phyloP scores from a whole-genome alignment of 768 basidiomycete genomes.

The Trametes coccinea region DNA sequence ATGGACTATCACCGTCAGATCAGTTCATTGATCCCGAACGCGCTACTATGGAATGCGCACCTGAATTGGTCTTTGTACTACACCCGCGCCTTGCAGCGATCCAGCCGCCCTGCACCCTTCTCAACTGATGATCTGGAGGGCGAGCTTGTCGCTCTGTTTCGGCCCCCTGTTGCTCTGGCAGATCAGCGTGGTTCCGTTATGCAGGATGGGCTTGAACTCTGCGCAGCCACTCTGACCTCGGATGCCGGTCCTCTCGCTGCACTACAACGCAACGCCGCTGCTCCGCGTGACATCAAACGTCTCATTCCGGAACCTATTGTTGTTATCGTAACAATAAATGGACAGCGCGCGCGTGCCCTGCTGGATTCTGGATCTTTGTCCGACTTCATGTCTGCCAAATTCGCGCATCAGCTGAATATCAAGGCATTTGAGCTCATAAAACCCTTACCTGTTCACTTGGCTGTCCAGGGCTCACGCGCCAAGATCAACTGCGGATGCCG shows the following conservation, averaged over 20 bases:
- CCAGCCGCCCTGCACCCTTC: too few relatives aligned
- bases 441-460: constrained; percentile 32
- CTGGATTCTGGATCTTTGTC: constrained; percentile 32
- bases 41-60: too few relatives aligned
- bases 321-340: constrained; percentile 21
- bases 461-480: constrained; percentile 32
- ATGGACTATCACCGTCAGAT: too few relatives aligned
- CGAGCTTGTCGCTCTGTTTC: background rate
- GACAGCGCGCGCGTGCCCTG: constrained; percentile 17
- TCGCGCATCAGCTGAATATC: constrained; percentile 32
- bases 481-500: constrained; percentile 26
- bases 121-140: background rate
- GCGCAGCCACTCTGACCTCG: too few relatives aligned
- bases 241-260: background rate
- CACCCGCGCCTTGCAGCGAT: too few relatives aligned
- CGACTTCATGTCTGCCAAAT: constrained; percentile 34
- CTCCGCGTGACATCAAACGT: constrained; percentile 2
- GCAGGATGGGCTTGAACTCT: too few relatives aligned
- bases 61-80: too few relatives aligned
- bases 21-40: too few relatives aligned
- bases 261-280: constrained; percentile 14
- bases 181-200: too few relatives aligned
- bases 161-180: background rate
- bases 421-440: constrained; percentile 18
- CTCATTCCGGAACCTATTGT: constrained; percentile 21